Conservation (phyloP, 345 rosid genomes). For the Salix arbutifolia region DNA sequence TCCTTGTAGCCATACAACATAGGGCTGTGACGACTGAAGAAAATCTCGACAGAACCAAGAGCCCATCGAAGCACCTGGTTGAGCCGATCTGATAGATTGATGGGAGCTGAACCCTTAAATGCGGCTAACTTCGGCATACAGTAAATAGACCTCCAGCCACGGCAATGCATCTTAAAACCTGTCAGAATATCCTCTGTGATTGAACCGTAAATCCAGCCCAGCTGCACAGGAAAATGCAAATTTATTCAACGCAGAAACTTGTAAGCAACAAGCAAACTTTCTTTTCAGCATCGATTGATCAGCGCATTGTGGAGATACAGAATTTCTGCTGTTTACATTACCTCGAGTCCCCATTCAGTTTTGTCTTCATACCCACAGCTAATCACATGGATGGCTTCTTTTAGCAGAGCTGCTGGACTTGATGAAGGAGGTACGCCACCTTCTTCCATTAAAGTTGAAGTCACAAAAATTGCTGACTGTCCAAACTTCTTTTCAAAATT, state of each 20-base stretch:
- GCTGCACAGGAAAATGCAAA: slow-evolving; percentile 42
- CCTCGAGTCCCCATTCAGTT: slow-evolving; percentile 99
- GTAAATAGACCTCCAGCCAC: slow-evolving; percentile 97
- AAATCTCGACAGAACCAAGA: slow-evolving; percentile 96
- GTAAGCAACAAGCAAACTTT: background rate
- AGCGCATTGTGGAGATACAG: background rate
- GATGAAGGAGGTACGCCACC: slow-evolving; percentile 98
- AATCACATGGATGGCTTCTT: slow-evolving; percentile 97
- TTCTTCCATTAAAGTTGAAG: slow-evolving; percentile 89
- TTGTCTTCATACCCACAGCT: slow-evolving; percentile 98
- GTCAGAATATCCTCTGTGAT: slow-evolving; percentile 95
- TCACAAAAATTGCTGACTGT: slow-evolving; percentile 83
- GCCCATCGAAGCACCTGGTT: slow-evolving; percentile 99
- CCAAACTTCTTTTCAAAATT: slow-evolving; percentile 92
- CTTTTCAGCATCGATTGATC: background rate
- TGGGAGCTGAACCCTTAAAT: slow-evolving; percentile 96
- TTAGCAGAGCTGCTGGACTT: slow-evolving; percentile 87
- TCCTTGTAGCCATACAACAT: slow-evolving; percentile 83
- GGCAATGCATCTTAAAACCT: slow-evolving; percentile 98
- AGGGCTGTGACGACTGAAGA: slow-evolving; percentile 93
- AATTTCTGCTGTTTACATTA: slow-evolving; percentile 22
- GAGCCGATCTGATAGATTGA: slow-evolving; percentile 88
- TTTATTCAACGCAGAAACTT: slow-evolving; percentile 9
- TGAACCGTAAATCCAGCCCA: slow-evolving; percentile 97
- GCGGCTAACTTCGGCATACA: slow-evolving; percentile 92